Conservation (phyloP, 2,329 filamentous ascomycete species). For the Penicillium sp. region DNA sequence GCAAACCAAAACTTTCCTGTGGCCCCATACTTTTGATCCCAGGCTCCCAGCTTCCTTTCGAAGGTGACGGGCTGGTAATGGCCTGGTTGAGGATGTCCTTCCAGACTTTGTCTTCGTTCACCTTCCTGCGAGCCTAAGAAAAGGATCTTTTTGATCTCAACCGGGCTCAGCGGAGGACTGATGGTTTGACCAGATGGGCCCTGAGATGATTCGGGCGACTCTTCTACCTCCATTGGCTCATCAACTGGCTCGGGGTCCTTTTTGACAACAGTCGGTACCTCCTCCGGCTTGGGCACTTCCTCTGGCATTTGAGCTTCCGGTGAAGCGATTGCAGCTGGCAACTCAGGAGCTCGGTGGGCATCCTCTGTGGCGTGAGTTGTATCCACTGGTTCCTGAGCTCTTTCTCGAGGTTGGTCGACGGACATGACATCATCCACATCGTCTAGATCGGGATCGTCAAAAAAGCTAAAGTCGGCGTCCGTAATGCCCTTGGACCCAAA, state of each 20-base stretch:
- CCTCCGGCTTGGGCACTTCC: not conserved
- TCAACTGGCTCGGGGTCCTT: not conserved
- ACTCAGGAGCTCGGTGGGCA: slow-evolving; percentile 3
- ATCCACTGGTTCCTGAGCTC: slow-evolving; percentile 14
- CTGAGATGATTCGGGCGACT: slow-evolving; percentile 14
- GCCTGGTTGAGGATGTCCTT: slow-evolving; percentile 39
- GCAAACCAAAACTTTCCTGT: slow-evolving; percentile 50
- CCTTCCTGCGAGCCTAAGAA: slow-evolving; percentile 31
- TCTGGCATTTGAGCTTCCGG: not conserved
- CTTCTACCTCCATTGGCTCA: slow-evolving; percentile 8
- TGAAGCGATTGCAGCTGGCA: not conserved
- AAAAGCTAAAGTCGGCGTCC: slow-evolving; percentile 66
- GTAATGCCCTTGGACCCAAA: slow-evolving; percentile 59
- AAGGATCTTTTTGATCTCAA: slow-evolving; percentile 49
- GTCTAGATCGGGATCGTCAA: slow-evolving; percentile 55
- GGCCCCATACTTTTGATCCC: slow-evolving; percentile 56
- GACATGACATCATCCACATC: slow-evolving; percentile 20
- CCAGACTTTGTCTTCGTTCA: slow-evolving; percentile 2
- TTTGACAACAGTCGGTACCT: not conserved
- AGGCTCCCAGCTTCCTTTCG: slow-evolving; percentile 48
- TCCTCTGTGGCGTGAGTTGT: slow-evolving; percentile 11
- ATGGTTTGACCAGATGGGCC: slow-evolving; percentile 31
- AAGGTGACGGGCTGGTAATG: slow-evolving; percentile 57
- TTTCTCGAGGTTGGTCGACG: slow-evolving; percentile 16
- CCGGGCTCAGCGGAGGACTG: slow-evolving; percentile 44